phyloP scores from a whole-genome alignment of 306 rosid species.

The Pyrus communis region DNA sequence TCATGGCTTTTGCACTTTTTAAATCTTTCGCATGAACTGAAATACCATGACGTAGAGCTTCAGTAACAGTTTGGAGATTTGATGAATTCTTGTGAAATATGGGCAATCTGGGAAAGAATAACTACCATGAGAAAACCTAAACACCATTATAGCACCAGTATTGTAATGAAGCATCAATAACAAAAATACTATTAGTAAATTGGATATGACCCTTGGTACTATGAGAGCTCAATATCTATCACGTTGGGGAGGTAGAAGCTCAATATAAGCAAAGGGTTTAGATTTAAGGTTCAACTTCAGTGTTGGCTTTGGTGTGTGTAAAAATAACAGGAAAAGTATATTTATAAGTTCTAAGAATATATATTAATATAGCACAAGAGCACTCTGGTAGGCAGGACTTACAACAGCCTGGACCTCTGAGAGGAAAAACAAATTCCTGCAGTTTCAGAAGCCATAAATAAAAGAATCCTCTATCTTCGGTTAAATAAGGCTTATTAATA shows the following conservation, averaged over 20 bases:
- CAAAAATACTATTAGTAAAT: background rate
- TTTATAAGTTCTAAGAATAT: background rate
- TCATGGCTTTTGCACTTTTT: conserved; percentile 47
- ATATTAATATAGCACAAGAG: background rate
- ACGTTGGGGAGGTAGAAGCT: background rate
- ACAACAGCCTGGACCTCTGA: background rate
- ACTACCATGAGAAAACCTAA: conserved; percentile 3
- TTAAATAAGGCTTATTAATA: background rate
- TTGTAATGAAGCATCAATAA: background rate
- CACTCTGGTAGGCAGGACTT: background rate
- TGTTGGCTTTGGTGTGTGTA: background rate
- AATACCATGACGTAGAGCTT: conserved; percentile 57
- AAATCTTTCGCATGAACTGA: conserved; percentile 65
- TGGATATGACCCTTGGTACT: background rate
- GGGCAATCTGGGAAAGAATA: conserved; percentile 57
- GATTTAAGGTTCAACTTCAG: background rate
- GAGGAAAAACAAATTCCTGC: background rate
- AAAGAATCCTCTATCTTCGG: background rate
- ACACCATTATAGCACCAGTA: background rate
- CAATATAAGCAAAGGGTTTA: background rate
- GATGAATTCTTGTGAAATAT: conserved; percentile 44
- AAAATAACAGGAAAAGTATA: background rate
- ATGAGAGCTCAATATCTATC: too few species aligned
- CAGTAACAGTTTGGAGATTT: conserved; percentile 46
- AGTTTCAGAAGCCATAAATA: background rate